Base-by-base conservation (phyloP, 31 red algal genomes). In the Asparagopsis taxiformis region DNA sequence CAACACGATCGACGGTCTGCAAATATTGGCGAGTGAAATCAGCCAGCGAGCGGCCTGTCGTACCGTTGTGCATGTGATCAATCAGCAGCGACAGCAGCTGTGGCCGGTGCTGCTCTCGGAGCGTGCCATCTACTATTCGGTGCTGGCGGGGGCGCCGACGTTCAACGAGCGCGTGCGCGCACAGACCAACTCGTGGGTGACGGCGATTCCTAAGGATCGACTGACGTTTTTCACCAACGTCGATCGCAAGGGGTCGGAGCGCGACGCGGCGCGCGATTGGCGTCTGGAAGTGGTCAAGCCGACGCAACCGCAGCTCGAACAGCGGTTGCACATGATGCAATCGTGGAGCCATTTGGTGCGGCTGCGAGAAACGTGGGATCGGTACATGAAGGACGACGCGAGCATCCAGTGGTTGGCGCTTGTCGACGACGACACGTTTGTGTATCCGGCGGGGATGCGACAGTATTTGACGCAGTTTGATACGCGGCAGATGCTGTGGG, bases 301-400 rank as follows among this genome's bases (percentile, higher is more conserved):
- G 43, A n/a, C 79, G 13, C 17, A 34, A 15, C 75, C 74, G 29
- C 57, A 64, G 17, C 25, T 82, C 9, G 91, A 95, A 71, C 65
- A 31, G 30, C 84, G 65, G 34, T 33, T 85, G 0, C 26, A 31
- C 19, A 51, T 69, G 26, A 90, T 95, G 78, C 76, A 88, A 26
- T 88, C 91, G 50, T 95, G 91, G 91, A 81, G 74, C 60, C 91
- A 95, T 38, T 57, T 95, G 16, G 91, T 95, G 23, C 60, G 91
- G 35, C 52, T 90, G 13, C 70, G 91, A 21, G 79, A 75, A 28
- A 71, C 37, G 7, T 95, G 74, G 84, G 91, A 95, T 52, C 41
- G 71, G 8, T 30, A 60, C 1, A 58, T 95, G 49, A 61, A 41
- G n/a, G 55, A 82, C 34, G 62, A 95, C 50, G 22, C 74, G 26